A percentile compares a stretch with the other conserved stretches of the same genome.
phyloP scores from a whole-genome alignment of 2,329 filamentous ascomycete species.

The Onygena corvina region DNA sequence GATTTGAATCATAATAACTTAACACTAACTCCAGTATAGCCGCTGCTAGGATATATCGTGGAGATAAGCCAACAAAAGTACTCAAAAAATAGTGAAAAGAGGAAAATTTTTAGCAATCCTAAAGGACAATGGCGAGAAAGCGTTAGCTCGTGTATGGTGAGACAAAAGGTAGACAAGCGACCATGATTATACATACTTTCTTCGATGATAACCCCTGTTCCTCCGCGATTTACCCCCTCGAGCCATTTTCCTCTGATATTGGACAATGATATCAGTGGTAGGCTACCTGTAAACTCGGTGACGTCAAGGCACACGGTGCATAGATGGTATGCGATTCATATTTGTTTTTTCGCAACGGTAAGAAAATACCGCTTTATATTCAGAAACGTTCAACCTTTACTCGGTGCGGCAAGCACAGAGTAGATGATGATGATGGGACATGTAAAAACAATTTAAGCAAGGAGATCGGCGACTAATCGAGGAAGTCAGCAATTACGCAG shows the following conservation, averaged over 20 bases:
- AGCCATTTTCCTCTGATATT: background rate
- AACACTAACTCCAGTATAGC: no score
- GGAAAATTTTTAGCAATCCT: constrained; percentile 1
- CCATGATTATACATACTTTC: constrained; percentile 12
- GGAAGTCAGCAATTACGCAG: background rate
- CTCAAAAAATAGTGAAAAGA: background rate
- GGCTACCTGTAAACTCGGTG: background rate
- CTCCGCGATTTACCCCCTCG: constrained; percentile 13
- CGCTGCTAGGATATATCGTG: background rate
- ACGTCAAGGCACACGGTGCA: background rate
- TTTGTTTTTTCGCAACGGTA: no score
- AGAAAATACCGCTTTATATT: no score
- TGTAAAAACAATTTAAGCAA: constrained; percentile 13
- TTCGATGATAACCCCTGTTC: constrained; percentile 16
- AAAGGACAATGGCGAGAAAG: background rate
- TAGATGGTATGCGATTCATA: background rate
- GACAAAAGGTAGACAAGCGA: background rate
- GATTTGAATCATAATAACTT: no score
- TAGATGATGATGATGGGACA: background rate
- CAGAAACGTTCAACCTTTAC: no score
- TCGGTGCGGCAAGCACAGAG: background rate
- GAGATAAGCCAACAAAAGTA: background rate
- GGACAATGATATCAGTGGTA: background rate
- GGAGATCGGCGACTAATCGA: background rate
- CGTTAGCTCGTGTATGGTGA: background rate